phyloP scores from a whole-genome alignment of 2,329 filamentous ascomycete species.

The Pestalotiopsis sp. region DNA sequence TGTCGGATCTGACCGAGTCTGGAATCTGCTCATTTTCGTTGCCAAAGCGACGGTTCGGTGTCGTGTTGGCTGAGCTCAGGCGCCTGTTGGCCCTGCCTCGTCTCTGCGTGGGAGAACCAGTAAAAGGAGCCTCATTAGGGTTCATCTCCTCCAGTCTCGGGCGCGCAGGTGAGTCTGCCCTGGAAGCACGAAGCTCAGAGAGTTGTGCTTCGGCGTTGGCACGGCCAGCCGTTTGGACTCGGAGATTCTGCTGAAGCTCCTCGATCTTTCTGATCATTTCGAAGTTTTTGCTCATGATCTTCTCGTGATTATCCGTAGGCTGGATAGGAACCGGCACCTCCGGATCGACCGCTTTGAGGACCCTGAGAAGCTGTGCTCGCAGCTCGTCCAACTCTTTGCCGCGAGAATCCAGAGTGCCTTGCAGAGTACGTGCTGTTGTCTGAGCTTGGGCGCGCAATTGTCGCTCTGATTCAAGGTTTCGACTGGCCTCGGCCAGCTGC shows the following conservation, averaged over 20 bases:
- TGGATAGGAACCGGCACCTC: slow-evolving; percentile 67
- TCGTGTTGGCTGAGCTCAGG: slow-evolving; percentile 74
- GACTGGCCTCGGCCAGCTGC: slow-evolving; percentile 86
- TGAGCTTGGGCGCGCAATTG: slow-evolving; percentile 86
- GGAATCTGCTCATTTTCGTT: slow-evolving; percentile 64
- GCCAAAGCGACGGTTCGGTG: slow-evolving; percentile 73
- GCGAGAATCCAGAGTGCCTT: slow-evolving; percentile 75
- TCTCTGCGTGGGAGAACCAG: slow-evolving; percentile 74
- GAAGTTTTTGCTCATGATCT: slow-evolving; percentile 72
- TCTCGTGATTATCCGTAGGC: slow-evolving; percentile 62
- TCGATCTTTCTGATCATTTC: slow-evolving; percentile 87
- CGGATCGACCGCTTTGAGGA: slow-evolving; percentile 88
- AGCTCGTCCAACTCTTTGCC: slow-evolving; percentile 82
- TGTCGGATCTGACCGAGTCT: slow-evolving; percentile 83
- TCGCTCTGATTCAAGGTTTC: slow-evolving; percentile 86
- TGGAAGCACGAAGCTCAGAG: slow-evolving; percentile 73
- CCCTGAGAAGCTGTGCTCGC: slow-evolving; percentile 75
- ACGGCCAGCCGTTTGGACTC: slow-evolving; percentile 80
- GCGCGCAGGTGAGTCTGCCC: slow-evolving; percentile 72
- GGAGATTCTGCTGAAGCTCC: slow-evolving; percentile 83
- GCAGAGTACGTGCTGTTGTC: slow-evolving; percentile 79
- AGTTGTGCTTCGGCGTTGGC: slow-evolving; percentile 83
- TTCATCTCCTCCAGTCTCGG: slow-evolving; percentile 86
- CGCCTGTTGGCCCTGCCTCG: slow-evolving; percentile 55
- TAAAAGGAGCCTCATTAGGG: slow-evolving; percentile 75